Conservation (phyloP, 2,329 filamentous ascomycete genomes). For the Catunica adiposa region DNA sequence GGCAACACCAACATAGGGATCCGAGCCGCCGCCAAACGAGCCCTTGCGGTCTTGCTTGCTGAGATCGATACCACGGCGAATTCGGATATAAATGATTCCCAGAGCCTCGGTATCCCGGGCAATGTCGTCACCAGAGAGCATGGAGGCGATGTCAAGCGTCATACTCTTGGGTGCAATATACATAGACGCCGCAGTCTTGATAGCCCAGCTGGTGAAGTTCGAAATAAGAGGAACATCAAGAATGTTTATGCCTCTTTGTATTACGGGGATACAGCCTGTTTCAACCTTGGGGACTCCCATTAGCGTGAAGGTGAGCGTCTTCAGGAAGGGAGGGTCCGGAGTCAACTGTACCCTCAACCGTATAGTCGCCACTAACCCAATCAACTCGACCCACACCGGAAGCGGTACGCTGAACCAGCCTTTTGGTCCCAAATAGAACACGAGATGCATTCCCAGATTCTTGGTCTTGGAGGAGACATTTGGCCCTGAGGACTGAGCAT, state of each 20-base stretch:
- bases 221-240: constrained; percentile 84
- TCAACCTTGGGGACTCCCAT: constrained; percentile 86
- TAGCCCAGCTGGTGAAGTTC: constrained; percentile 93
- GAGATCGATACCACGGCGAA: constrained; percentile 71
- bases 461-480: constrained; percentile 63
- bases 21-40: constrained; percentile 71
- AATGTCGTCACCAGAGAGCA: constrained; percentile 81
- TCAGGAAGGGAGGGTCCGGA: constrained; percentile 81
- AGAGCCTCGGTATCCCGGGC: constrained; percentile 76
- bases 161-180: constrained; percentile 92
- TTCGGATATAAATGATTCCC: constrained; percentile 82
- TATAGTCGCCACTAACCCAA: constrained; percentile 75
- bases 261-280: constrained; percentile 80
- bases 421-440: constrained; percentile 84
- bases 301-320: constrained; percentile 79
- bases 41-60: constrained; percentile 83
- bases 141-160: constrained; percentile 77
- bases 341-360: constrained; percentile 70
- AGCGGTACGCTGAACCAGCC: constrained; percentile 79
- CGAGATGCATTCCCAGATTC: constrained; percentile 93
- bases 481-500: constrained; percentile 61
- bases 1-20: constrained; percentile 86
- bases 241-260: constrained; percentile 80
- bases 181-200: constrained; percentile 69
- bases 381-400: constrained; percentile 79